phyloP scores from a whole-genome alignment of 257 asterid species.

The Ilex aquifolium region DNA sequence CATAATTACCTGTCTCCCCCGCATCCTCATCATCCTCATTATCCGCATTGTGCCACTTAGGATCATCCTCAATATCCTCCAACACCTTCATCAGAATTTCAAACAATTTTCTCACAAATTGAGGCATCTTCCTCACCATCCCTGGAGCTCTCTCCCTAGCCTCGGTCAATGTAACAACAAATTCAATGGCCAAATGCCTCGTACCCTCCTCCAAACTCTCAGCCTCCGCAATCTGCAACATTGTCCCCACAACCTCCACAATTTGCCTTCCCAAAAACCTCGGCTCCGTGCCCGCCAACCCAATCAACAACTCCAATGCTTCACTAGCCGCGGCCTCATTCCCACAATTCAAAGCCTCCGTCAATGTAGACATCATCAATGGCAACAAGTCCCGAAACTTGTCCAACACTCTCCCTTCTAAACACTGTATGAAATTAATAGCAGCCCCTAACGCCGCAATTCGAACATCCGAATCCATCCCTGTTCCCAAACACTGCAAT shows the following conservation, averaged over 20 bases:
- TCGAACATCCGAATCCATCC: slow-evolving; percentile 56
- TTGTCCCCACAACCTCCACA: slow-evolving; percentile 86
- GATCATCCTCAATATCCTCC: slow-evolving; percentile 85
- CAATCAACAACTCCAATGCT: slow-evolving; percentile 87
- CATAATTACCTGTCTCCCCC: slow-evolving; percentile 83
- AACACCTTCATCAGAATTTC: slow-evolving; percentile 80
- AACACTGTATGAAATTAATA: slow-evolving; percentile 81
- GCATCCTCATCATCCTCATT: slow-evolving; percentile 91
- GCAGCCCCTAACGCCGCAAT: slow-evolving; percentile 92
- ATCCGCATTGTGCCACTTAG: slow-evolving; percentile 87
- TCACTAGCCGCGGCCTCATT: slow-evolving; percentile 96
- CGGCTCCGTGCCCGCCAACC: slow-evolving; percentile 90
- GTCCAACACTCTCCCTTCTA: slow-evolving; percentile 59
- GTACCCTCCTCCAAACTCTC: slow-evolving; percentile 91
- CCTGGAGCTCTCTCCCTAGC: slow-evolving; percentile 99
- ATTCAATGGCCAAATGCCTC: slow-evolving; percentile 85
- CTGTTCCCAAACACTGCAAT: slow-evolving; percentile 49
- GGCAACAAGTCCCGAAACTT: slow-evolving; percentile 95
- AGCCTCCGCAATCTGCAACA: slow-evolving; percentile 94
- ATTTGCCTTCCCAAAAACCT: slow-evolving; percentile 86
- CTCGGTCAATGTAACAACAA: slow-evolving; percentile 85
- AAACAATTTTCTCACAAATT: slow-evolving; percentile 73
- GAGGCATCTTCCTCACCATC: slow-evolving; percentile 98
- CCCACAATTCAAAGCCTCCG: slow-evolving; percentile 76
- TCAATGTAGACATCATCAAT: slow-evolving; percentile 90